Percentiles rank a stretch among this genome's conserved stretches.
These are phyloP conservation scores for sorghum (Sorghum bicolor) DNA, from an alignment of 176 grass and related monocot genomes.

Conservation along the genomic window DNA sequence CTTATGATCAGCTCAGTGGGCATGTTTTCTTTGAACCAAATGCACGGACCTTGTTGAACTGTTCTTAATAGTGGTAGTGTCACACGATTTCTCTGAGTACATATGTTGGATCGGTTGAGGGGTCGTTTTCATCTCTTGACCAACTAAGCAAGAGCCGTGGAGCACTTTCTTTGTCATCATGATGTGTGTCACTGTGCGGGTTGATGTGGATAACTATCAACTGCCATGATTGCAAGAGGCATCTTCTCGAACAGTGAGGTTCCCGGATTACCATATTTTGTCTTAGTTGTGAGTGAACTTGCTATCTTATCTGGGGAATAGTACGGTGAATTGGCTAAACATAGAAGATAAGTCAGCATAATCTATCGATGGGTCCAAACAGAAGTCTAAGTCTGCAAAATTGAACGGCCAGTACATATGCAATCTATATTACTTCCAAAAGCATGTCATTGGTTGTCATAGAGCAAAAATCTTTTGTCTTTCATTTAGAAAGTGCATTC, in stretches of 20 bases:
- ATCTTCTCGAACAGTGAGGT: conserved; percentile 2
- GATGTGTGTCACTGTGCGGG: background rate
- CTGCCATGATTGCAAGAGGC: background rate
- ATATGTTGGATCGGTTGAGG: conserved; percentile 19
- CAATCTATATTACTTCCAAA: background rate
- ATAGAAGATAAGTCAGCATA: background rate
- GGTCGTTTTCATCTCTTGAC: conserved; percentile 33
- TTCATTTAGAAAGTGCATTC: background rate
- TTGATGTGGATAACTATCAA: conserved; percentile 26
- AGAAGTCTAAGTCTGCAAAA: background rate
- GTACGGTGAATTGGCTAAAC: background rate
- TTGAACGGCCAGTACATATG: background rate
- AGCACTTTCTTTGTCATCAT: background rate
- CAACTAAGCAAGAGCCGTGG: background rate
- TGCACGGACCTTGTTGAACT: too few species aligned
- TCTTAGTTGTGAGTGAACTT: background rate
- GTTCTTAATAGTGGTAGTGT: background rate
- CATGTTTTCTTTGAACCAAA: background rate
- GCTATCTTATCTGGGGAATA: background rate
- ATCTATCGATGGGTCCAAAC: background rate
- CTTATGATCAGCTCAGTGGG: background rate
- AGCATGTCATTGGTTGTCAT: background rate
- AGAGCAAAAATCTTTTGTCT: background rate
- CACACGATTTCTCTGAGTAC: background rate
- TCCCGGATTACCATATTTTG: background rate